phyloP scores from a whole-genome alignment of 164 flowering plant species.

The Stephania yunnanensis region DNA sequence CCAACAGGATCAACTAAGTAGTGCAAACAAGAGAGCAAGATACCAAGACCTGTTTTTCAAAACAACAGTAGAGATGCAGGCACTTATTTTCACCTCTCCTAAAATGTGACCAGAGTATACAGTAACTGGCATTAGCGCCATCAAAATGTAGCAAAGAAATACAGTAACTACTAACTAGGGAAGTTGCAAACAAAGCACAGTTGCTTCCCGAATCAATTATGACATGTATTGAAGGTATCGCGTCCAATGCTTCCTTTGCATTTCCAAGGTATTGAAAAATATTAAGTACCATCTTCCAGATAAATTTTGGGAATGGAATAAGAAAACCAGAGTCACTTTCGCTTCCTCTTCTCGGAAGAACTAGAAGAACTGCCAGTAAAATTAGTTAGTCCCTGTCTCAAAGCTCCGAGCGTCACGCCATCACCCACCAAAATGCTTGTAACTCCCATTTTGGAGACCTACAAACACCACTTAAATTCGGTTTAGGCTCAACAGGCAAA shows the following conservation, averaged over 20 bases:
- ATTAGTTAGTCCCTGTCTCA: conserved; percentile 57
- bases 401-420: conserved; percentile 70
- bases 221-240: no score
- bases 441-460: conserved; percentile 89
- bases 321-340: conserved; percentile 7
- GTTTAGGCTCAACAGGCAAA: background rate
- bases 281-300: no score
- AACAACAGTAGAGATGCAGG: no score
- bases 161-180: background rate
- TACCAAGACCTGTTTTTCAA: no score
- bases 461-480: conserved; percentile 13
- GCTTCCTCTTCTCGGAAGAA: conserved; percentile 21
- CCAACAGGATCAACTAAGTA: background rate
- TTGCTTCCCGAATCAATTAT: background rate
- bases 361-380: conserved; percentile 36
- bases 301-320: background rate
- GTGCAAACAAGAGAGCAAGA: background rate
- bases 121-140: background rate
- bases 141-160: background rate
- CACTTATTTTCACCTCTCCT: no score
- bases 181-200: background rate
- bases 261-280: no score
- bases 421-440: conserved; percentile 74
- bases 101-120: background rate
- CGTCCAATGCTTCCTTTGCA: no score